These are phyloP conservation scores for Mycena metata DNA, from an alignment of 768 basidiomycete genomes.

Conservation along the genomic window DNA sequence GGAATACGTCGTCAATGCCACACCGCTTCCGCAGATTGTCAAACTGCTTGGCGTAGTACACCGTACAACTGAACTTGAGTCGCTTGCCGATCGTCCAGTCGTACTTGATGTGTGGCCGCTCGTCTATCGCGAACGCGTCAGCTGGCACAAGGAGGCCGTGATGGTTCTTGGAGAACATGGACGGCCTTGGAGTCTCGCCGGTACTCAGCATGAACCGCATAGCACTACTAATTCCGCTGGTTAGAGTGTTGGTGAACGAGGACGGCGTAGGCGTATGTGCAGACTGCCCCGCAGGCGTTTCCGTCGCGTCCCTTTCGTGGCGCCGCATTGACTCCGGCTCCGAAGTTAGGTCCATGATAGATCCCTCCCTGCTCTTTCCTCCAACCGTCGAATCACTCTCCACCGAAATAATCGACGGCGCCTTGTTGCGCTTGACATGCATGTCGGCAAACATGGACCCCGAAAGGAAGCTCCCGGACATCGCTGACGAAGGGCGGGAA, in stretches of 20 bases:
- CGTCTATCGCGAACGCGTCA: conserved; percentile 65
- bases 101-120: conserved; percentile 86
- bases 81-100: conserved; percentile 83
- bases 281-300: background rate
- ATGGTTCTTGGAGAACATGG: conserved; percentile 58
- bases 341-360: conserved; percentile 35
- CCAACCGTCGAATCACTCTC: conserved; percentile 57
- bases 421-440: conserved; percentile 53
- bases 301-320: conserved; percentile 15
- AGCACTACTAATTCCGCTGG: conserved; percentile 68
- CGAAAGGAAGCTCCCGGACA: conserved; percentile 38
- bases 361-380: conserved; percentile 34
- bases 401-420: conserved; percentile 56
- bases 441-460: conserved; percentile 50
- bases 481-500: conserved; percentile 46
- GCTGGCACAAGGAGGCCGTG: conserved; percentile 62
- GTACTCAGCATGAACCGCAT: conserved; percentile 69
- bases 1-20: conserved; percentile 71
- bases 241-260: conserved; percentile 61
- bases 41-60: conserved; percentile 88
- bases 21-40: conserved; percentile 75
- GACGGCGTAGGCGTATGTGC: conserved; percentile 48
- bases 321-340: background rate
- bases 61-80: conserved; percentile 83
- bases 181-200: conserved; percentile 49